Base-by-base conservation (phyloP, 148 eudicot genomes). In the Bassia scoparia region DNA sequence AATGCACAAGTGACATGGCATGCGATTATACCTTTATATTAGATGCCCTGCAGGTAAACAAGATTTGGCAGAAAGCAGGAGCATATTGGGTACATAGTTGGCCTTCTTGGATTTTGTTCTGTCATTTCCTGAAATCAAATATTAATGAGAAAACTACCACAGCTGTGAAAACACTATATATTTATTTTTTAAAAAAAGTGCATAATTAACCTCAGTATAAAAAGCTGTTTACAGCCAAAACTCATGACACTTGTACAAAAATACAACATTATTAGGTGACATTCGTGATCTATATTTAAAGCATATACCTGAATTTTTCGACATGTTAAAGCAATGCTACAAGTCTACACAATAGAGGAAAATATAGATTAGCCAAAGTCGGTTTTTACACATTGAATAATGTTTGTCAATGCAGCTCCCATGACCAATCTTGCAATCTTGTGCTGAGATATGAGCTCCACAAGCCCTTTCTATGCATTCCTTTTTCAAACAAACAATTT, bases 81-180 rank as follows among this genome's bases (percentile, higher is more conserved):
- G 97, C 97, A 16, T 86, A 68, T 74, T 43, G 37, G 31, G 79
- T 27, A 95, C 90, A 76, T 84, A 83, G 18, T 80, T 88, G 68
- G 97, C 96, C 84, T 90, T 91, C 79, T 82, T 86, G 12, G 99
- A 95, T 82, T 75, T 89, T 26, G 92, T 76, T 86, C 87, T 65
- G 73, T 34, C 97, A 90, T 87, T 71, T 90, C 86, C 99, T 91
- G 86, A 70, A 76, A 80, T 27, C 23, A 30, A 72, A 64, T 41
- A 49, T 55, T 3, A 72, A n/a, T 69, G 67, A 53, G 50, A 62
- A 41, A 62, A n/a, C 72, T 18, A 13, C 44, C 30, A 61, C 24
- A 43, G 55, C 72, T 16, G 33, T 35, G 17, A 72, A n/a, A 8
- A 2, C 14, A 41, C 12, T 41, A 14, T 14, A 14, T 14, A 0